Conservation (phyloP, 805 yeast species). For the Wilhelminamyces savonicus region DNA sequence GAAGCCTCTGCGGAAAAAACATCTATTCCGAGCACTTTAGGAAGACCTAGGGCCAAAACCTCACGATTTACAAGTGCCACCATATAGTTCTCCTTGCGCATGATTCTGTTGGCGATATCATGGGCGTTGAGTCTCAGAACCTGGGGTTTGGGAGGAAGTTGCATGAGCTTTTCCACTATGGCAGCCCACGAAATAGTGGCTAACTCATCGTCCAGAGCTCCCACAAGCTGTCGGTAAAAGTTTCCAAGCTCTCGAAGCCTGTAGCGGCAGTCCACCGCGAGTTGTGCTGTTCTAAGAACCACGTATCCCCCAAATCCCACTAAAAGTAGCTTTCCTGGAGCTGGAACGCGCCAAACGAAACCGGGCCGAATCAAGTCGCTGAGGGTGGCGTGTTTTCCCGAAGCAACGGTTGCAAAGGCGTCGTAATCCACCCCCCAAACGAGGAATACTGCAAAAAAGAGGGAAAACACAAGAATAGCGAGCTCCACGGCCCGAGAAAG, state of each 20-base stretch:
- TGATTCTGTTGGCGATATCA: conserved; percentile 88
- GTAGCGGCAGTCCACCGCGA: conserved; percentile 51
- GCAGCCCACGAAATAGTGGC: conserved; percentile 93
- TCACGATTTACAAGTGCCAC: conserved; percentile 83
- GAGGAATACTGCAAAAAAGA: conserved; percentile 71
- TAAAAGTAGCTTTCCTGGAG: conserved; percentile 48
- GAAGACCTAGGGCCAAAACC: conserved; percentile 62
- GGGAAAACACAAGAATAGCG: conserved; percentile 70
- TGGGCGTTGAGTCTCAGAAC: conserved; percentile 84
- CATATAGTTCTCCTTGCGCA: conserved; percentile 92
- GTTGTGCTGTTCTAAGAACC: conserved; percentile 44
- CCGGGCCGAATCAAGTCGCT: conserved; percentile 26
- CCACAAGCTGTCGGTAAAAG: conserved; percentile 68
- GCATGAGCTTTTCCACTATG: conserved; percentile 69
- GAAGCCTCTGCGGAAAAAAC: conserved; percentile 24
- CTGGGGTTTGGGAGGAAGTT: conserved; percentile 67
- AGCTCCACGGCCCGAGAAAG: conserved; percentile 61
- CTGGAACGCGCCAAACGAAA: conserved; percentile 41
- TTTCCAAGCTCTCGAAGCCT: conserved; percentile 68
- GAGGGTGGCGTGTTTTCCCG: conserved; percentile 22
- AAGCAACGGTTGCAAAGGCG: conserved; percentile 15
- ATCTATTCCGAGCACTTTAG: conserved; percentile 47
- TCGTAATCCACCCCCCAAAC: conserved; percentile 72
- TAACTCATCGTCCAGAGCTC: conserved; percentile 71
- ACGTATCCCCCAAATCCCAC: conserved; percentile 56